Conservation (phyloP, 139 green algal genomes). For the Trebouxia sp. region DNA sequence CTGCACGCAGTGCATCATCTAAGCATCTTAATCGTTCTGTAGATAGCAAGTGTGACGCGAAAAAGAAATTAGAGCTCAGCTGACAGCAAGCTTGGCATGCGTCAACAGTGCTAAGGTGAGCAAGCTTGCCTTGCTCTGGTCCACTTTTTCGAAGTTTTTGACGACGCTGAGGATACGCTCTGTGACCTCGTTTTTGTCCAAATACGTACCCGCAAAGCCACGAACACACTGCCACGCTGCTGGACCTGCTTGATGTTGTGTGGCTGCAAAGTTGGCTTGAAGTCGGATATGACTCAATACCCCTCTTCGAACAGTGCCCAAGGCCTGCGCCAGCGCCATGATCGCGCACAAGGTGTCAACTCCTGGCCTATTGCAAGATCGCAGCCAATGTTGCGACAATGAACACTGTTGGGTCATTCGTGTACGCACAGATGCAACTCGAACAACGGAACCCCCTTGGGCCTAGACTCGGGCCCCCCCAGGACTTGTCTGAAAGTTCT, state of each 20-base stretch:
- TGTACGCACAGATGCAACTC: too few relatives aligned
- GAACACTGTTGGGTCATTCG: too few relatives aligned
- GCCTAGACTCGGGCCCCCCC: too few relatives aligned
- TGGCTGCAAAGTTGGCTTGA: background rate
- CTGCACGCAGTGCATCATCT: background rate
- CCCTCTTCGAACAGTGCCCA: constrained; percentile 8
- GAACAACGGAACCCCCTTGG: too few relatives aligned
- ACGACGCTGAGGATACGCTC: constrained; percentile 91
- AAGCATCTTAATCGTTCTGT: too few relatives aligned
- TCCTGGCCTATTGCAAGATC: background rate
- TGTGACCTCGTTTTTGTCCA: constrained; percentile 93
- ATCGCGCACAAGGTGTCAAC: background rate
- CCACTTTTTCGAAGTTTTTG: constrained; percentile 99
- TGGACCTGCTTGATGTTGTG: constrained; percentile 19
- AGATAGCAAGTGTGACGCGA: too few relatives aligned
- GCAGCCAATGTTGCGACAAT: too few relatives aligned
- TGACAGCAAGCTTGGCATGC: too few relatives aligned
- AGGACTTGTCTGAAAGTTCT: too few relatives aligned
- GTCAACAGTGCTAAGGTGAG: too few relatives aligned
- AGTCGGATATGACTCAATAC: constrained; percentile 2
- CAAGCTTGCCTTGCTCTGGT: constrained; percentile 84
- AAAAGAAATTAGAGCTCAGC: too few relatives aligned
- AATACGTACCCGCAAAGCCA: constrained; percentile 69
- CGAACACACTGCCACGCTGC: constrained; percentile 25
- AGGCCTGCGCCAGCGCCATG: constrained; percentile 18